Base-by-base conservation (phyloP, 202 grass and related monocot genomes). In the Dendrocalamus latiflorus region DNA sequence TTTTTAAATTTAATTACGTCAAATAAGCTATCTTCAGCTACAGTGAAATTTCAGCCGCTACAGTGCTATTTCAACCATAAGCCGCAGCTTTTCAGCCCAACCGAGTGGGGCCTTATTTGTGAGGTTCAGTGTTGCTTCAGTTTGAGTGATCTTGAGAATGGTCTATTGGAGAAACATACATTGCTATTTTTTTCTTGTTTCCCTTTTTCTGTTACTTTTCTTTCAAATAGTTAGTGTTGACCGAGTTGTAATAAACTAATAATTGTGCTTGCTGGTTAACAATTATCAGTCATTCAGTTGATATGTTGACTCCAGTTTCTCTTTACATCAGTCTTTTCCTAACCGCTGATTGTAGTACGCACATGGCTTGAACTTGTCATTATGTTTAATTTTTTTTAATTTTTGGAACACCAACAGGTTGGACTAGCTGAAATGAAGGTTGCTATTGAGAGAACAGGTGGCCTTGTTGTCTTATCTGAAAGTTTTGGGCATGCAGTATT, bases 381-480 rank as follows among this genome's bases (percentile, higher is more conserved):
- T 70, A 17, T 78, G 48, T 16, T 73, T 25, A 45, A 30, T 73
- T 45, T 11, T 50, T 47, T 50, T 6, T 25, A 49, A 53, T 87
- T 71, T 65, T 70, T 78, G 75, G 30, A 84, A 87, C 65, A 42
- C 42, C 24, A 74, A 54, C 80, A 99, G 96, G 96, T 99, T 72
- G 96, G 96, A 49, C 77, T 99, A 84, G 93, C 96, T 0, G 96
- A 99, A 81, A 99, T 99, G 93, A 99, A 99, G 89, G 89, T 96
- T 81, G 83, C 83, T 61, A 92, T 99, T 80, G 96, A 99, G 88
- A 94, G 96, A 91, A 99, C 96, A 64, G 93, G 96, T 79, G 96
- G 96, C 15, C 91, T 99, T 85, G 96, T 99, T 76, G 93, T 99
- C 69, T 83, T 99, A 49, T 93, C 96, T 81, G 96, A 99, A 88